These are phyloP conservation scores for Penicillium herquei DNA, from an alignment of 495 filamentous ascomycete genomes.

Conservation along the genomic window DNA sequence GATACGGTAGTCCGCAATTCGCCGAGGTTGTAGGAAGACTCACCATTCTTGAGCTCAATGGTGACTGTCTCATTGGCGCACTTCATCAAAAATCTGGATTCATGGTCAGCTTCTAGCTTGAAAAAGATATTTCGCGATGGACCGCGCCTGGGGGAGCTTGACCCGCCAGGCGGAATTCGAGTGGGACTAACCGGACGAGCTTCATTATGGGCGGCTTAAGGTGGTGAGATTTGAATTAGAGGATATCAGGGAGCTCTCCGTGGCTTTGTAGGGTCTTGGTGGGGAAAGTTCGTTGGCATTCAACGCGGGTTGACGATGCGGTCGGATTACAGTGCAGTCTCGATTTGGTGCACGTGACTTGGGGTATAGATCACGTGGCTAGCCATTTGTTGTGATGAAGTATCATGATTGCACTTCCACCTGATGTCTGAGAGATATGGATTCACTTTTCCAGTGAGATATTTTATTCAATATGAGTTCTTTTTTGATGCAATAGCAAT, in stretches of 20 bases:
- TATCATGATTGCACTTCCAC: background rate
- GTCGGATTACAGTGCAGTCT: conserved; percentile 23
- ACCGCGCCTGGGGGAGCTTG: conserved; percentile 12
- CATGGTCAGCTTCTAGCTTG: conserved; percentile 16
- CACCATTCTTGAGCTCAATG: conserved; percentile 97
- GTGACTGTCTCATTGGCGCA: conserved; percentile 97
- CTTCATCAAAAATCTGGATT: conserved; percentile 92
- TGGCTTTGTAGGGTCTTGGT: conserved; percentile 8
- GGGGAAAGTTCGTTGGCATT: conserved; percentile 10
- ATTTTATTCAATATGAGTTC: too few species aligned
- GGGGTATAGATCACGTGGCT: conserved; percentile 6
- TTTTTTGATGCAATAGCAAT: too few species aligned
- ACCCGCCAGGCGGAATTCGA: background rate
- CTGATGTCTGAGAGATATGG: background rate
- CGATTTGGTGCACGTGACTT: conserved; percentile 10
- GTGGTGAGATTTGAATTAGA: background rate
- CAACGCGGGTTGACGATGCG: conserved; percentile 14
- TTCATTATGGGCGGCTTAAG: conserved; percentile 67
- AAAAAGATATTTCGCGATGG: conserved; percentile 15
- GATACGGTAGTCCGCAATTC: background rate
- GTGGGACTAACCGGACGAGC: conserved; percentile 87
- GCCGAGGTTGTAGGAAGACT: conserved; percentile 3
- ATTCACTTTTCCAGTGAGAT: too few species aligned
- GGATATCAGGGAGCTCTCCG: conserved; percentile 3
- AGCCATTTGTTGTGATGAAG: background rate